Evolutionary conservation across 352 stramenopile genomes (phyloP), one percentile per base, ranked within the genome.

Genomic region (Globisporangium mamillatum): DNA sequence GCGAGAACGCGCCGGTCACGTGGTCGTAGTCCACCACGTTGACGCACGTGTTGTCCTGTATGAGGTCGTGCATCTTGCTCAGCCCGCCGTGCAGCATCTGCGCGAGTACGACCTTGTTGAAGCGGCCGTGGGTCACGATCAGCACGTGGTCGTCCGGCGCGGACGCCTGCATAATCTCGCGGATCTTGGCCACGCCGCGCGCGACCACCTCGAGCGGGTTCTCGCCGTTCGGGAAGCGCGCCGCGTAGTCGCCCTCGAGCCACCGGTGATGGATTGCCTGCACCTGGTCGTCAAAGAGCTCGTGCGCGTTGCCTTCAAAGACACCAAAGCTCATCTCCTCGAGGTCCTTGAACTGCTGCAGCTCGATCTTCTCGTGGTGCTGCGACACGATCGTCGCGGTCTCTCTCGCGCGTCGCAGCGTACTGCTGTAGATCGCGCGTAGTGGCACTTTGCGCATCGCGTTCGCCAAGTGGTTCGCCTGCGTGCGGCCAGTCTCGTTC

Each of bases 321-420:
- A 86, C 56, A 9, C 87, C 87, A 63, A 93, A 94, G 73, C 86
- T 93, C 87, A 94, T 94, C 67, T 94, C 87, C 60, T 94, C 85
- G 9, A 94, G 71, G 36, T 93, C 85, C 20, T 70, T 24, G 65
- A 92, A 88, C n/a, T 78, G 41, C 69, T 90, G 68, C 60, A 90
- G 69, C 64, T 82, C 70, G 46, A 90, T 63, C 66, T 83, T 80
- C 25, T 79, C 76, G 69, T 92, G 82, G 25, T 73, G 68, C 38
- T 89, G 72, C 16, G 80, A 71, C 8, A 92, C 82, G 16, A 78
- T 74, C 20, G 55, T 60, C 18, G 64, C 64, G 4, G 64, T 69
- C 52, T 71, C 66, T 14, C 60, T 59, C 52, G 66, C 66, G 10
- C 67, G 60, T 6, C 54, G 52, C 20, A 72, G 55, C 29, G 67